Evolutionary conservation across 108 stramenopile genomes (phyloP), one percentile per base, ranked within the genome.

Genomic region (Skeletonema tropicum): DNA sequence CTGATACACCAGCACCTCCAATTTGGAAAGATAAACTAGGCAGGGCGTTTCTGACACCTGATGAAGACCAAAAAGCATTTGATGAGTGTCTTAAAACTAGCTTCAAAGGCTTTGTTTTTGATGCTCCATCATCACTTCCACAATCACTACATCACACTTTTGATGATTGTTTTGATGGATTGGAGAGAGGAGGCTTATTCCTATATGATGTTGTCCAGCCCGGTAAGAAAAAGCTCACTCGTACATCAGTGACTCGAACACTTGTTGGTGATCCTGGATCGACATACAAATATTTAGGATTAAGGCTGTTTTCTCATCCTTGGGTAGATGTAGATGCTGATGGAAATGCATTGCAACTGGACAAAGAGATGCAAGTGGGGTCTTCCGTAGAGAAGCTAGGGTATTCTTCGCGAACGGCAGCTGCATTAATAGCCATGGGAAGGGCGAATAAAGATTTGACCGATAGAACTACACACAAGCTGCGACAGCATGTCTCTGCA

Each of bases 241-340:
- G 76, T 36, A 96, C 95, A 9, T 89, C 84, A 62, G 96, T 97
- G 12, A 88, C 88, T 45, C 73, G 96, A 35, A 90, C 88, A 1
- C 70, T 96, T 55, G 87, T 93, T 3, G 92, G 95, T 0, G 86
- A 96, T 9, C 89, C 92, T 11, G 97, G 97, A 13, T 88, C 89
- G 32, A 97, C 97, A n/a, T 97, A 97, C 82, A 92, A 92, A 69
- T 97, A 97, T 76, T 80, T 97, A 5, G 97, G 97, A 11, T 73
- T 97, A 14, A 80, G 97, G 25, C 75, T 97, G 7, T 97, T 96
- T 72, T 89, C 97, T 11, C 94, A 96, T 76, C 93, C 97, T 25
- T 97, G 97, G 97, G 66, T 70, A 21, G 78, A 72, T 49, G 75
- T 68, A 10, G 83, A 80, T 60, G 74, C 61, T 29, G 49, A 72